Conservation (phyloP, 2,329 filamentous ascomycete species). For the Fusarium brachygibbosum region DNA sequence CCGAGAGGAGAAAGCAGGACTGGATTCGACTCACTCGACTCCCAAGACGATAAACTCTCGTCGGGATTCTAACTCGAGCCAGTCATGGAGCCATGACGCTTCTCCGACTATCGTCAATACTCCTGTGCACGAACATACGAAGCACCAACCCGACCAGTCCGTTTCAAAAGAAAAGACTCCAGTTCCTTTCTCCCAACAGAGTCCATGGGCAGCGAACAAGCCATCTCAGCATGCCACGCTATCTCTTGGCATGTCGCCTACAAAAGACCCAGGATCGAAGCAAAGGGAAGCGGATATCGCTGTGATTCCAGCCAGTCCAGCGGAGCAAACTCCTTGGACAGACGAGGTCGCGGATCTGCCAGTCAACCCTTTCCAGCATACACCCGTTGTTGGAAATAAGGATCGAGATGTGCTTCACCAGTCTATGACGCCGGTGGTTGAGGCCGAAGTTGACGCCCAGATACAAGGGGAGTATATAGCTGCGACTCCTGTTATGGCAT, state of each 20-base stretch:
- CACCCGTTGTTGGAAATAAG: background rate
- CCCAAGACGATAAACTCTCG: background rate
- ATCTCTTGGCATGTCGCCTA: conserved; percentile 5
- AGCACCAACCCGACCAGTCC: background rate
- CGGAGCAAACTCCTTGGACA: conserved; percentile 45
- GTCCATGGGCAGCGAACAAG: conserved; percentile 41
- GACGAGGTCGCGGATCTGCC: conserved; percentile 5
- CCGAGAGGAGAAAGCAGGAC: background rate
- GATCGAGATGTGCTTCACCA: background rate
- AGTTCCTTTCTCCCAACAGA: conserved; percentile 46
- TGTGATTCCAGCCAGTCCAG: conserved; percentile 2
- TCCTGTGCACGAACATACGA: background rate
- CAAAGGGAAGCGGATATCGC: conserved; percentile 6
- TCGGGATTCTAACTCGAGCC: conserved; percentile 2
- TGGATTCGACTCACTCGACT: background rate
- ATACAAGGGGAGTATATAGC: conserved; percentile 12
- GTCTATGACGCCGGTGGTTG: conserved; percentile 4
- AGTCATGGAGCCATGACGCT: background rate
- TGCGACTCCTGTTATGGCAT: conserved; percentile 34
- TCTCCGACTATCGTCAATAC: background rate
- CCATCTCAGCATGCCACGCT: conserved; percentile 42
- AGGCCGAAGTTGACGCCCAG: conserved; percentile 6
- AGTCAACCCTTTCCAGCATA: background rate
- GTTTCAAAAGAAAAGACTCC: conserved; percentile 3
- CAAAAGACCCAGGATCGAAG: background rate